Base-by-base conservation (phyloP, 495 filamentous ascomycete species). In the Amorphotheca resinae region DNA sequence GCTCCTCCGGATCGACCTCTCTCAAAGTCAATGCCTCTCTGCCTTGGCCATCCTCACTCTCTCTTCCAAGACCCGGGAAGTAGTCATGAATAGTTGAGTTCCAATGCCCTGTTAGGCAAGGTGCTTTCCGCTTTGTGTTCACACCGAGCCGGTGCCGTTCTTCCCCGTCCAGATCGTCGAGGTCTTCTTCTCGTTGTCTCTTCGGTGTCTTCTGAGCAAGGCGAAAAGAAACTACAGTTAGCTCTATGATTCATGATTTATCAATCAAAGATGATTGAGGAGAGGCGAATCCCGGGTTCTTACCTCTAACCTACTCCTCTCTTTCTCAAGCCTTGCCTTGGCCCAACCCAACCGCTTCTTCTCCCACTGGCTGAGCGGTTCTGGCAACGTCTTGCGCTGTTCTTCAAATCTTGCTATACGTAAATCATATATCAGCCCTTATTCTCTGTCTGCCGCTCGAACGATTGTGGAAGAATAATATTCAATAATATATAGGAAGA, bases 81-180 rank as follows among this genome's bases (percentile, higher is more conserved):
- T 44, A 35, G 25, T 50, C 47, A 16, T 49, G 33, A n/a, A 38
- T 21, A 1, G 11, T 34, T 18, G 41, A 44, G 1, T 37, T 14
- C 41, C 41, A 50, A 16, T 26, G 23, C 1, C 47, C 47, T 4
- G 37, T 35, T 5, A 41, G 2, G 9, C 21, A n/a, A 1, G 18
- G 8, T 23, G 18, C 6, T 8, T 21, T 22, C 11, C 11, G 12
- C 34, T 46, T 51, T n/a, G 41, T 16, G n/a, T 9, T 41, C 16
- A 36, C 33, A 9, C 42, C 45, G n/a, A 40, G 41, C 17, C 45
- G 33, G 15, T 41, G 26, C 33, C 45, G 30, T n/a, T 52, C 50
- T 40, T 52, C 50, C 7, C 50, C 50, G 20, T 52, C 50, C 7
- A 52, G 33, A 23, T 52, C 41, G 14, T 46, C 48, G 8, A 15